Evolutionary conservation across 2,329 filamentous ascomycete species (phyloP), one percentile per base, ranked within the genome.

Genomic region (Verticillium albo-atrum): DNA sequence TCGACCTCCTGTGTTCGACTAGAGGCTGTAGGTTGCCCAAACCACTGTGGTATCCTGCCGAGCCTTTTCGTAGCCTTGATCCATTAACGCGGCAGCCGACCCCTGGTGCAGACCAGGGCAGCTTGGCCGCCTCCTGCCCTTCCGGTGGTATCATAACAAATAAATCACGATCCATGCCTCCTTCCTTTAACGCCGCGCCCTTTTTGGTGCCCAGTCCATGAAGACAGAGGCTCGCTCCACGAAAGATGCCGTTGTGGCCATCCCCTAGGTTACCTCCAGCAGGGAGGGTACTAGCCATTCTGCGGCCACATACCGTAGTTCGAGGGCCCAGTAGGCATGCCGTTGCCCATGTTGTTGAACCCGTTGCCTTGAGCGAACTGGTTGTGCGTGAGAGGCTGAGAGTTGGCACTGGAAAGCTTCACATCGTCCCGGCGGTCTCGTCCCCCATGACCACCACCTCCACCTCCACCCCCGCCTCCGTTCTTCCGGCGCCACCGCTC

Each of bases 341-440:
- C 30, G 10, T 23, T n/a, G n/a, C n/a, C n/a, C n/a, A n/a, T n/a
- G n/a, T n/a, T 23, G 42, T 50, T 50, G 42, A 23, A 50, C 17
- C 72, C 70, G 51, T 77, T 74, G 42, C 75, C 75, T 37, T 77
- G 77, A 3, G 75, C 74, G 54, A 77, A 77, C 4, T 64, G 54
- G 58, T 50, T 23, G 42, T 66, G 62, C 56, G 69, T 61, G 58
- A 64, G 58, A 32, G 69, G 68, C 47, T 65, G 62, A 15, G 62
- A 63, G 51, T 62, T 59, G 42, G 56, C 56, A 23, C 65, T 60
- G 34, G 63, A 63, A 34, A 65, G 64, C 47, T 68, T 56, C 54
- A 63, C 62, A 55, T 68, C 63, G 35, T 70, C 71, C 26, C 72
- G 70, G 59, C 61, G 59, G 28, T 57, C 55, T 17, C 55, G 34